Evolutionary conservation across 331 rosid species (phyloP).

Genomic region (Erythrophleum ivorense): DNA sequence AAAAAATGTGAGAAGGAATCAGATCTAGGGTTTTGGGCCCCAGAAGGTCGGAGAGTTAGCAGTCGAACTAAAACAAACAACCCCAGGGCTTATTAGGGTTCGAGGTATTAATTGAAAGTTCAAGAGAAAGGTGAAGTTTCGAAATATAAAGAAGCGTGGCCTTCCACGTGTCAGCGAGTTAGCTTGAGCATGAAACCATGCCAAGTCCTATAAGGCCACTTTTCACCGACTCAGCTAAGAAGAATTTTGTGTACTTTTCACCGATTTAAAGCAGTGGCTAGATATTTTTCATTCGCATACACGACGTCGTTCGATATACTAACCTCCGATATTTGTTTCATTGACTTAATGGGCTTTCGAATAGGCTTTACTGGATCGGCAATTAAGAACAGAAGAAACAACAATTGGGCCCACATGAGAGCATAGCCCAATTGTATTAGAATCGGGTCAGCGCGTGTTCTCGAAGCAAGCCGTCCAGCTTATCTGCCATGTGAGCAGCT

Average conservation of each 20-base stretch:
- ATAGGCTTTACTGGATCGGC: not conserved
- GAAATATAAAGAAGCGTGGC: conserved; percentile 4
- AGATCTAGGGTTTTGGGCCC: conserved; percentile 20
- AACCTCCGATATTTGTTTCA: not conserved
- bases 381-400: not conserved
- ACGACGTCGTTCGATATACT: not conserved
- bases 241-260: too few species aligned
- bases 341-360: not conserved
- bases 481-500: too few species aligned
- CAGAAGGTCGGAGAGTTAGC: too few species aligned
- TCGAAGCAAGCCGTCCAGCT: too few species aligned
- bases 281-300: not conserved
- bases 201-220: not conserved
- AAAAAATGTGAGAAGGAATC: not conserved
- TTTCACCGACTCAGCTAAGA: too few species aligned
- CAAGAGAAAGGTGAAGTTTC: not conserved
- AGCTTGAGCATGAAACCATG: not conserved
- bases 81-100: conserved; percentile 38
- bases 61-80: not conserved
- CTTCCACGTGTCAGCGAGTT: conserved; percentile 36
- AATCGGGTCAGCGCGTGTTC: too few species aligned
- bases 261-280: too few species aligned
- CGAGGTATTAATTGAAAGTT: conserved; percentile 16
- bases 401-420: not conserved
- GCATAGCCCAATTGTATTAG: too few species aligned